These are phyloP conservation scores for Boletus reticulatus DNA, from an alignment of 768 basidiomycete species.

Conservation along the genomic window DNA sequence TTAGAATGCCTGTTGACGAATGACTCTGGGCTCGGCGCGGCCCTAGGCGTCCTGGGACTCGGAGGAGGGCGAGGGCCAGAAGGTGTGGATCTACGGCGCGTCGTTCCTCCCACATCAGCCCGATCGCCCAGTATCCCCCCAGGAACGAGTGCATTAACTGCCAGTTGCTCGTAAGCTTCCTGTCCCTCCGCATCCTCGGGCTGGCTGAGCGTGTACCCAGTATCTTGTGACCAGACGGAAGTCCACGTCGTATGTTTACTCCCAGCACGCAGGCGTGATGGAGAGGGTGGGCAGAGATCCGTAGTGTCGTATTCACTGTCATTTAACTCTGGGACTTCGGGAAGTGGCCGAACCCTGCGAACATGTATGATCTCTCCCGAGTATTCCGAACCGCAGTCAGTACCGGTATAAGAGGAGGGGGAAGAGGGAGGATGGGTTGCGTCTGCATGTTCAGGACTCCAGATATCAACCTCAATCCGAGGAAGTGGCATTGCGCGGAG, in stretches of 20 bases:
- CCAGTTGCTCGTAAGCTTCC: background rate
- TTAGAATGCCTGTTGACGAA: background rate
- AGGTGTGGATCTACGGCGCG: background rate
- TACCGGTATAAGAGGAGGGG: background rate
- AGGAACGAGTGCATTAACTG: background rate
- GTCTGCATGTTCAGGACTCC: background rate
- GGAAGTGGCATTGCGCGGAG: slow-evolving; percentile 1
- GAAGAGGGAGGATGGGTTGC: background rate
- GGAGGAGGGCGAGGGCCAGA: background rate
- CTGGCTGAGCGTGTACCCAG: slow-evolving; percentile 40
- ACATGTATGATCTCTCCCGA: background rate
- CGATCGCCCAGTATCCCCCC: background rate
- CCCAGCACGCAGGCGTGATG: background rate
- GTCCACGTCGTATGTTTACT: slow-evolving; percentile 14
- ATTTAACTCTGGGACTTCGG: slow-evolving; percentile 1
- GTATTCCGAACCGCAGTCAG: slow-evolving; percentile 5
- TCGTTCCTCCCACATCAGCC: background rate
- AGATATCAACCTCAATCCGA: background rate
- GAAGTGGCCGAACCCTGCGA: slow-evolving; percentile 5
- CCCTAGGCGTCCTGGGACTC: background rate
- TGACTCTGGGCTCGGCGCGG: background rate
- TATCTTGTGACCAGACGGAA: slow-evolving; percentile 36
- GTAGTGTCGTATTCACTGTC: background rate
- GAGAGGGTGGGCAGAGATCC: background rate
- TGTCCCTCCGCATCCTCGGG: slow-evolving; percentile 1